Conservation (phyloP, 2,329 filamentous ascomycete species). For the Stemphylium vesicarium region DNA sequence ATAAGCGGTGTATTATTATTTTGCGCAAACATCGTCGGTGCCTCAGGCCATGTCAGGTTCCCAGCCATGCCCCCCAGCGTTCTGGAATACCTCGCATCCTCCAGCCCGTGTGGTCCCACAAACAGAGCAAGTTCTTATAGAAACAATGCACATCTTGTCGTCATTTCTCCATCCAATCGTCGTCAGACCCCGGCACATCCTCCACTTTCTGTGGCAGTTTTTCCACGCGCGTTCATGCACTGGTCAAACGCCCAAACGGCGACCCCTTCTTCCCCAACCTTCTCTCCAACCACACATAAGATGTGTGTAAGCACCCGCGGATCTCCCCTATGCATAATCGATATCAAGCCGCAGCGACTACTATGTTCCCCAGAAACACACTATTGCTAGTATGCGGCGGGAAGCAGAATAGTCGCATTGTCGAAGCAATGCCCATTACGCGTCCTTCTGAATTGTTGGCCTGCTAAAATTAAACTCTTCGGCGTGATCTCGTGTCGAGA, state of each 20-base stretch:
- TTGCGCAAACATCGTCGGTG: no score
- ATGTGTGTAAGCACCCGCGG: neutral
- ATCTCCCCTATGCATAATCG: slow-evolving; percentile 14
- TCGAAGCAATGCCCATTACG: slow-evolving; percentile 18
- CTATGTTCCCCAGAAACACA: slow-evolving; percentile 2
- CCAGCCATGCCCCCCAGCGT: slow-evolving; percentile 6
- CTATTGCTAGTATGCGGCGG: neutral
- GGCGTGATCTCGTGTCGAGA: slow-evolving; percentile 18
- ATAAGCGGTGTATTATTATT: no score
- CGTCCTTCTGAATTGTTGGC: slow-evolving; percentile 21
- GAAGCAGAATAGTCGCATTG: slow-evolving; percentile 6
- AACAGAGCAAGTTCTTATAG: slow-evolving; percentile 20
- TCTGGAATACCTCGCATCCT: slow-evolving; percentile 4
- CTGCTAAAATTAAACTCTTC: slow-evolving; percentile 19
- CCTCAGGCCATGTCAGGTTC: neutral
- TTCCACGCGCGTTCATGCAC: slow-evolving; percentile 2
- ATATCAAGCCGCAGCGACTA: slow-evolving; percentile 12
- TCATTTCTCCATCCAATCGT: slow-evolving; percentile 12
- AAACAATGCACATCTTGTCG: slow-evolving; percentile 20
- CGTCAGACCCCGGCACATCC: slow-evolving; percentile 1
- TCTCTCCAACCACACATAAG: slow-evolving; percentile 7
- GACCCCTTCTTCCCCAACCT: slow-evolving; percentile 2
- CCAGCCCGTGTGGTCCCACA: slow-evolving; percentile 15
- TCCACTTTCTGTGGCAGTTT: slow-evolving; percentile 5
- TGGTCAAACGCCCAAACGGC: slow-evolving; percentile 11